Conservation (phyloP, 1,139 yeast genomes). For the Eremothecium sinecaudum region DNA sequence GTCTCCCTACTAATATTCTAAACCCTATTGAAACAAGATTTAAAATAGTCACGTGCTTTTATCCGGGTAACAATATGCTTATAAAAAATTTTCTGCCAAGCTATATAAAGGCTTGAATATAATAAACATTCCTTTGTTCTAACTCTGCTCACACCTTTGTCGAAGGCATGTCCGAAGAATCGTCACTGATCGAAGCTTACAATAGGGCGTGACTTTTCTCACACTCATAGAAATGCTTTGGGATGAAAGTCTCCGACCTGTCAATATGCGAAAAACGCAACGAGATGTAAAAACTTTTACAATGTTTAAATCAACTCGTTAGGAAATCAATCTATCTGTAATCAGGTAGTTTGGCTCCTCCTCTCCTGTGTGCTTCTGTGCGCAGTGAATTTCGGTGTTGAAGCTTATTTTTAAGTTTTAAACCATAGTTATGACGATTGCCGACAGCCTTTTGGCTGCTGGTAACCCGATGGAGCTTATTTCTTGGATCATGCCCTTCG, state of each 20-base stretch:
- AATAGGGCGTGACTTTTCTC: slow-evolving; percentile 34
- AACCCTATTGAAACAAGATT: too few relatives aligned
- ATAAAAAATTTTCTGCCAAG: too few relatives aligned
- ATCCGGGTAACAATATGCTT: too few relatives aligned
- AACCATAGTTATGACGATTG: slow-evolving; percentile 81
- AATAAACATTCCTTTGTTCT: too few relatives aligned
- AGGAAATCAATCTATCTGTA: slow-evolving; percentile 9
- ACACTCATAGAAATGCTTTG: slow-evolving; percentile 49
- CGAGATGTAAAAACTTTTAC: slow-evolving; percentile 34
- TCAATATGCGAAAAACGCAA: slow-evolving; percentile 40
- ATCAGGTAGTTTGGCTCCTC: background rate
- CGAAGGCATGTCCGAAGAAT: slow-evolving; percentile 50
- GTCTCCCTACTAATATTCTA: too few relatives aligned
- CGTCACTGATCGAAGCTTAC: slow-evolving; percentile 70
- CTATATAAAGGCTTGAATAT: too few relatives aligned
- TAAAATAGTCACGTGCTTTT: too few relatives aligned
- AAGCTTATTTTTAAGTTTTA: slow-evolving; percentile 41
- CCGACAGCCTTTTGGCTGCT: too few relatives aligned
- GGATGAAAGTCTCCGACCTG: slow-evolving; percentile 92
- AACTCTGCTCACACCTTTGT: slow-evolving; percentile 2
- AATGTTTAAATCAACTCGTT: slow-evolving; percentile 32
- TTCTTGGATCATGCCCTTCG: slow-evolving; percentile 49
- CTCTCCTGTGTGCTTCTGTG: slow-evolving; percentile 4
- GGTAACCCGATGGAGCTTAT: slow-evolving; percentile 91
- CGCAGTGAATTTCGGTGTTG: slow-evolving; percentile 46